Percentiles rank a stretch among this genome's conserved stretches.
Evolutionary conservation across 1,284 basidiomycete genomes (phyloP).

Genomic region (Ustilago bromivora): DNA sequence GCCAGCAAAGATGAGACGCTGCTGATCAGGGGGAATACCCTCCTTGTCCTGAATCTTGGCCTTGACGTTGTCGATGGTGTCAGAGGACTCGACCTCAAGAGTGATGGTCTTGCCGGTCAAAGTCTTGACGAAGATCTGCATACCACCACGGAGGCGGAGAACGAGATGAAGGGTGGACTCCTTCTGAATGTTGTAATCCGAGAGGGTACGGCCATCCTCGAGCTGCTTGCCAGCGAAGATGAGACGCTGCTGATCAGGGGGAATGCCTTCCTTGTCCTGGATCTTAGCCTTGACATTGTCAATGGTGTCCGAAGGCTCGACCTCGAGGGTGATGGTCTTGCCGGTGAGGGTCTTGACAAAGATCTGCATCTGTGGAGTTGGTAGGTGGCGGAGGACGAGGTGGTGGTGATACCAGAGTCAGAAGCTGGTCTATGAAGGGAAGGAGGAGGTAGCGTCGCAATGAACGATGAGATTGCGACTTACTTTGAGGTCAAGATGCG

Average conservation of each 20-base stretch:
- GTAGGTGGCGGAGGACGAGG: not conserved
- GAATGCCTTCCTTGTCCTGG: conserved; percentile 67
- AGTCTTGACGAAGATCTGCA: conserved; percentile 72
- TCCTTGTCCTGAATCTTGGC: conserved; percentile 69
- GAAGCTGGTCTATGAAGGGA: not conserved
- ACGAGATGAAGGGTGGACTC: conserved; percentile 98
- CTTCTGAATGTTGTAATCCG: conserved; percentile 87
- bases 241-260: conserved; percentile 66
- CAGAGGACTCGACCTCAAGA: conserved; percentile 85
- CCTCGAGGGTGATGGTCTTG: conserved; percentile 71
- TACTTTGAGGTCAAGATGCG: conserved; percentile 21
- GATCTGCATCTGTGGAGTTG: conserved; percentile 48
- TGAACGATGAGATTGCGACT: conserved; percentile 16
- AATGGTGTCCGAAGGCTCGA: conserved; percentile 73
- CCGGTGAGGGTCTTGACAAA: conserved; percentile 61
- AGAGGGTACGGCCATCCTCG: conserved; percentile 65
- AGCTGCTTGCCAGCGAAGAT: conserved; percentile 69
- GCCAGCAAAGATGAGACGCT: conserved; percentile 72
- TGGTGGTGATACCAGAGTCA: not conserved
- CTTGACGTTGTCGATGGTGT: conserved; percentile 89
- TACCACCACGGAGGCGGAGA: conserved; percentile 82
- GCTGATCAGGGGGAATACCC: conserved; percentile 71
- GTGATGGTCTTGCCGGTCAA: conserved; percentile 99
- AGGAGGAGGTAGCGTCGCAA: not conserved
- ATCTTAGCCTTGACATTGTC: conserved; percentile 75